These are phyloP conservation scores for Pseudevernia furfuracea DNA, from an alignment of 495 filamentous ascomycete species.

Conservation along the genomic window DNA sequence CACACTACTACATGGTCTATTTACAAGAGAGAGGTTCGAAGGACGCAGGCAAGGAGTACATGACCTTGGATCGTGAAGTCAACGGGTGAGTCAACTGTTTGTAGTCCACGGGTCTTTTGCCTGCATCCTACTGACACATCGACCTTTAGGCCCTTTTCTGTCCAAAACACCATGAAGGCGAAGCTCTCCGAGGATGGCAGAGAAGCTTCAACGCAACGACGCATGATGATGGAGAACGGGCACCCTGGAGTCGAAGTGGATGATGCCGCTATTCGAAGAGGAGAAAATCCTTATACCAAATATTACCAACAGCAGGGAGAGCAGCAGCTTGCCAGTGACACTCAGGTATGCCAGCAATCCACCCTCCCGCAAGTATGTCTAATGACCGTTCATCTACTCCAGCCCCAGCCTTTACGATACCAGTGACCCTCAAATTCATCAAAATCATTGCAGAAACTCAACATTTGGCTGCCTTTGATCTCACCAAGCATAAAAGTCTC, in stretches of 20 bases:
- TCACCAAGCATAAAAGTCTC: not conserved
- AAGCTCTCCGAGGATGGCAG: constrained; percentile 46
- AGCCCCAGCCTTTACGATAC: constrained; percentile 16
- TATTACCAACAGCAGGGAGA: constrained; percentile 59
- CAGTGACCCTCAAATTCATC: not conserved
- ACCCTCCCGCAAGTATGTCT: not conserved
- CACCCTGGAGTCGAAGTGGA: constrained; percentile 52
- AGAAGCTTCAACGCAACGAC: constrained; percentile 39
- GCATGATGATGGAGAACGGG: constrained; percentile 51
- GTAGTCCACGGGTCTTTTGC: not conserved
- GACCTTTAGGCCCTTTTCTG: constrained; percentile 40
- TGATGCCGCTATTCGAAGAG: constrained; percentile 52
- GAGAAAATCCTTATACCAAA: constrained; percentile 55
- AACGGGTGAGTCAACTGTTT: constrained; percentile 48
- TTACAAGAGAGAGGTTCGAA: constrained; percentile 78
- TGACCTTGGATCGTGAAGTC: constrained; percentile 75
- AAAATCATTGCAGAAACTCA: not conserved
- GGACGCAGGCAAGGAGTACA: constrained; percentile 76
- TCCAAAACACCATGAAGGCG: constrained; percentile 39
- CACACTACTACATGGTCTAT: constrained; percentile 73
- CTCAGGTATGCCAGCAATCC: constrained; percentile 17
- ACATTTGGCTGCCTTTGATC: not conserved
- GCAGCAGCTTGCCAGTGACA: constrained; percentile 27
- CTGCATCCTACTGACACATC: not conserved
- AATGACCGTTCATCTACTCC: not conserved